Evolutionary conservation across 2,329 filamentous ascomycete genomes (phyloP).

Genomic region (Cercospora sesami): DNA sequence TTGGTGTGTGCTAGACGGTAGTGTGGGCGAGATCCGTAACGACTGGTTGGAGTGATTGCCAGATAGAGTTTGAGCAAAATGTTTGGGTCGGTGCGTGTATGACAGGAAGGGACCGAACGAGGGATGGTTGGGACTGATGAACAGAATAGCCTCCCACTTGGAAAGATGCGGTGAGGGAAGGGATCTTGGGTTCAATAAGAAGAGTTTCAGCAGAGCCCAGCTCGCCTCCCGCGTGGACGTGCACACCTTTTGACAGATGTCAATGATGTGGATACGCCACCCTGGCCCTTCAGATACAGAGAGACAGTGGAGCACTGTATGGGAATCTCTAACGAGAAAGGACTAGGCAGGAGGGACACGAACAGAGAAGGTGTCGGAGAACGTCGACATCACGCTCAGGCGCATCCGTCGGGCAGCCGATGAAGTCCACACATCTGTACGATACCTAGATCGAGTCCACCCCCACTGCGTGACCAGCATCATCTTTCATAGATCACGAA

Average conservation of each 20-base stretch:
- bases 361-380: conserved; percentile 1
- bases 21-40: conserved; percentile 16
- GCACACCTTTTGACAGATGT: conserved; percentile 19
- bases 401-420: conserved; percentile 10
- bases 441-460: conserved; percentile 4
- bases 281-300: conserved; percentile 1
- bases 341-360: neutral
- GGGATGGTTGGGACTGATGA: neutral
- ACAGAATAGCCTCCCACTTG: neutral
- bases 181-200: conserved; percentile 16
- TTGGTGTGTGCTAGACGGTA: conserved; percentile 1
- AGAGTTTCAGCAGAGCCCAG: conserved; percentile 10
- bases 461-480: neutral
- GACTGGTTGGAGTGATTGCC: conserved; percentile 14
- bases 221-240: conserved; percentile 17
- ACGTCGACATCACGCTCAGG: neutral
- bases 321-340: conserved; percentile 15
- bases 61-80: neutral
- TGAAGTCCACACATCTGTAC: neutral
- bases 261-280: conserved; percentile 18
- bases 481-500: no score
- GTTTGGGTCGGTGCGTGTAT: conserved; percentile 10
- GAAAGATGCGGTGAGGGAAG: conserved; percentile 13
- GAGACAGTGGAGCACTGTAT: conserved; percentile 11
- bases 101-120: conserved; percentile 9